These are phyloP conservation scores for Mycosphaerella sp. DNA, from an alignment of 2,329 filamentous ascomycete species.

Conservation along the genomic window DNA sequence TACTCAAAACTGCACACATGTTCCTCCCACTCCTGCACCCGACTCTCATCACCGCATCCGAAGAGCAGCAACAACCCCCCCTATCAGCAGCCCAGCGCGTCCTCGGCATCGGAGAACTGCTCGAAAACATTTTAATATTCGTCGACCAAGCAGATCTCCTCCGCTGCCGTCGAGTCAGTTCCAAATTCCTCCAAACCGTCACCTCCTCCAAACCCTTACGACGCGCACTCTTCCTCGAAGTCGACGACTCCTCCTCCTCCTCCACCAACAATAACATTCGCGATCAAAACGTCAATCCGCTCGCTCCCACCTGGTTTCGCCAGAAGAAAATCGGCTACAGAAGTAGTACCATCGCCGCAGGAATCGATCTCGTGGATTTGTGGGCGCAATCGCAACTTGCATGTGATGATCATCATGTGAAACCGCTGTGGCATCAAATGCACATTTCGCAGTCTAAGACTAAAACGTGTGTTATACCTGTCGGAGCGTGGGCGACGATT, in stretches of 20 bases:
- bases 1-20: neutral
- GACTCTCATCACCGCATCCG: neutral
- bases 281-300: conserved; percentile 14
- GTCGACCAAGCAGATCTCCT: conserved; percentile 13
- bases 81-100: conserved; percentile 16
- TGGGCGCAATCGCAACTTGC: conserved; percentile 11
- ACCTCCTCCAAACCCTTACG: conserved; percentile 14
- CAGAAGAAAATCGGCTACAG: conserved; percentile 17
- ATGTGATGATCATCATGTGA: neutral
- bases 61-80: neutral
- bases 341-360: conserved; percentile 18
- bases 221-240: conserved; percentile 16
- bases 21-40: conserved; percentile 2
- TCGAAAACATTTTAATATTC: conserved; percentile 17
- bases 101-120: conserved; percentile 19
- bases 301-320: conserved; percentile 17
- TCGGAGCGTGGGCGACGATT: conserved; percentile 14
- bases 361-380: conserved; percentile 17
- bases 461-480: conserved; percentile 20
- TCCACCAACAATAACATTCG: neutral
- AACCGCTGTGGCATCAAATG: conserved; percentile 18
- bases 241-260: neutral
- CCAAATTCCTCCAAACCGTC: conserved; percentile 15
- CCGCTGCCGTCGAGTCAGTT: conserved; percentile 16
- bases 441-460: conserved; percentile 17